These are phyloP conservation scores for Globisporangium cystogenes DNA, from an alignment of 352 stramenopile species.

Conservation along the genomic window DNA sequence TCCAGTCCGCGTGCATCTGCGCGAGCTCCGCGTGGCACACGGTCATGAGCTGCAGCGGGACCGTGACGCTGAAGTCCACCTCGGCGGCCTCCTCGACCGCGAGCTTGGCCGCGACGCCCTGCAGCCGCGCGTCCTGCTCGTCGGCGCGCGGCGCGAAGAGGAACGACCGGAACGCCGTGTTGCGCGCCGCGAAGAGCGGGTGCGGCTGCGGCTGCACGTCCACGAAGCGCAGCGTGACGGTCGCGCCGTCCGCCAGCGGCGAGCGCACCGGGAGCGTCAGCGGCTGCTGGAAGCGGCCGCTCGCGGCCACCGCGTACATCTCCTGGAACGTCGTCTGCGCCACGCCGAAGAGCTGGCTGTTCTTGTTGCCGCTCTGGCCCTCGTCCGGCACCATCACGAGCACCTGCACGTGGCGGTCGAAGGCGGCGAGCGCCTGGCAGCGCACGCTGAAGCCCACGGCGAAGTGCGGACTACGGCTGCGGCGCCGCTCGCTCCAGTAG, in stretches of 20 bases:
- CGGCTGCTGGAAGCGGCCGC: constrained; percentile 46
- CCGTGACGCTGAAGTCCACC: constrained; percentile 75
- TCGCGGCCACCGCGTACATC: constrained; percentile 60
- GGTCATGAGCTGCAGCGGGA: constrained; percentile 70
- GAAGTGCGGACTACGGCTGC: constrained; percentile 59
- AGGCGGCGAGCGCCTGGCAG: constrained; percentile 38
- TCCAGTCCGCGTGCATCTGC: constrained; percentile 74
- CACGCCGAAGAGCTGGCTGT: constrained; percentile 63
- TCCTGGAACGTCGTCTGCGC: constrained; percentile 77
- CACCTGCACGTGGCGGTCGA: constrained; percentile 67
- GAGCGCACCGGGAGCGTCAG: constrained; percentile 71
- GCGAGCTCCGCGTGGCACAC: constrained; percentile 66
- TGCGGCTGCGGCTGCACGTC: constrained; percentile 38
- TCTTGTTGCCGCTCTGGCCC: constrained; percentile 49
- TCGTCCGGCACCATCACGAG: constrained; percentile 80
- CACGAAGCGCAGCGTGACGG: constrained; percentile 54
- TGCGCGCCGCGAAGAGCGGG: constrained; percentile 38
- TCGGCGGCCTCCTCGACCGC: constrained; percentile 74
- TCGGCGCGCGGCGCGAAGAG: constrained; percentile 61
- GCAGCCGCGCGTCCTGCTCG: constrained; percentile 30
- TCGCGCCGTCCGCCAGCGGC: constrained; percentile 48
- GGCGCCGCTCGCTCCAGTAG: constrained; percentile 66
- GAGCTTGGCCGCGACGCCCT: constrained; percentile 48
- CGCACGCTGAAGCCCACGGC: constrained; percentile 57
- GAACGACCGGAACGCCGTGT: constrained; percentile 56